These are phyloP conservation scores for Borovskyia barvae DNA, from an alignment of 208 protist genomes.

Conservation along the genomic window DNA sequence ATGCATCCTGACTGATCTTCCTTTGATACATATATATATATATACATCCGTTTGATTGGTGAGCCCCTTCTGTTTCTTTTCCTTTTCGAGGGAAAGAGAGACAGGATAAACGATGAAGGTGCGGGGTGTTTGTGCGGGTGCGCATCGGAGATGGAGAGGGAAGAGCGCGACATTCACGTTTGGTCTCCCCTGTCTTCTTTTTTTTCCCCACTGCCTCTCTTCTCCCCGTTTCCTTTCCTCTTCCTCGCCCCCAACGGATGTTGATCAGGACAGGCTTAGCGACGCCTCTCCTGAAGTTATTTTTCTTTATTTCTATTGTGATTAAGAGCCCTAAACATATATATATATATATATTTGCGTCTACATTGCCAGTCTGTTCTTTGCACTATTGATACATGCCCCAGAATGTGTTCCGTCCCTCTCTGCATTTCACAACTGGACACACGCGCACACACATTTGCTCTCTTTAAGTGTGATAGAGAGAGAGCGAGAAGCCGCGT, in stretches of 20 bases:
- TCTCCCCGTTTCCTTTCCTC: neutral
- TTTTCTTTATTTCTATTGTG: neutral
- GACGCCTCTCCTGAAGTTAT: neutral
- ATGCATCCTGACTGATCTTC: no score
- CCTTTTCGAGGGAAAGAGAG: neutral
- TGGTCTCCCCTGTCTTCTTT: neutral
- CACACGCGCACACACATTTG: neutral
- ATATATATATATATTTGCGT: constrained; percentile 1
- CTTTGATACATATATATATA: no score
- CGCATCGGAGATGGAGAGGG: neutral
- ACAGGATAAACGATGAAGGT: neutral
- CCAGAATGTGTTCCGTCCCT: neutral
- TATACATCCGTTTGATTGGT: no score
- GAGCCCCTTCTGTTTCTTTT: neutral
- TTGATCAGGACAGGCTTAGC: no score
- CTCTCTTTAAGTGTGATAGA: no score
- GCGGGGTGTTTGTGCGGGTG: no score
- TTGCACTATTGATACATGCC: neutral
- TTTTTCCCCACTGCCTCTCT: neutral
- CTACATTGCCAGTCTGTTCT: neutral
- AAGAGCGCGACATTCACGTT: constrained; percentile 8
- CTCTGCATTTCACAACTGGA: neutral
- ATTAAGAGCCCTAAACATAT: neutral
- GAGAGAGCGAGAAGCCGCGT: no score
- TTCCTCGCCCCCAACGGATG: neutral